Base-by-base conservation (phyloP, 768 basidiomycete genomes). In the Lactarius hengduanensis region DNA sequence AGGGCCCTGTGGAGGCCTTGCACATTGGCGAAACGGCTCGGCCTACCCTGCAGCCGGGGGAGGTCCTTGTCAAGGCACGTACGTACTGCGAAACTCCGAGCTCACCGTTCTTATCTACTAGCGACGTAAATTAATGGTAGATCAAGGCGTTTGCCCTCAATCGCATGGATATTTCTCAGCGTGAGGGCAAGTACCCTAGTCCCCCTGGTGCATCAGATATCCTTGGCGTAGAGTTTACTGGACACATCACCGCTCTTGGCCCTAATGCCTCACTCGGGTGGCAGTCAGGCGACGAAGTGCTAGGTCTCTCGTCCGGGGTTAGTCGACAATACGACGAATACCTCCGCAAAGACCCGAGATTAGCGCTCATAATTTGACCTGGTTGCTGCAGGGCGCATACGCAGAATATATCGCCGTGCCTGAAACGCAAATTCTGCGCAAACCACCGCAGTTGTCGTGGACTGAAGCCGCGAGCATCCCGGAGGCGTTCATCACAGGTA, bases 191-290 rank as follows among this genome's bases (percentile, higher is more conserved):
- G n/a, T 94, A 94, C 74, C 88, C 91, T 20, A 77, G 82, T n/a
- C 93, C 94, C 36, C 81, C 87, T n/a, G 89, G 88, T 50, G 83
- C 86, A 22, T 87, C 89, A 41, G 77, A 81, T 8, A 88, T 95
- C 73, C 81, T 96, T 10, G 94, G 95, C 4, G 90, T 94, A 54
- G 95, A 96, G 76, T 96, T 96, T 74, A 86, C 92, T 69, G 95
- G 94, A 22, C 80, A 80, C 7, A 71, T 86, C 22, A 73, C 73
- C 22, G 75, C 78, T 53, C 62, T 79, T 7, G 82, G 81, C 1
- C 71, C 76, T 10, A 75, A 70, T 4, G 75, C 74, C 1, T 69
- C 73, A 10, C 20, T 38, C 1, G 72, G 76, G 40, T 82, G 78
- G 74, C 75, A 77, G 55, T 73, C 76, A 20, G 94, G 94, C 6